Base-by-base conservation (phyloP, 306 rosid species). In the Quercus glauca region DNA sequence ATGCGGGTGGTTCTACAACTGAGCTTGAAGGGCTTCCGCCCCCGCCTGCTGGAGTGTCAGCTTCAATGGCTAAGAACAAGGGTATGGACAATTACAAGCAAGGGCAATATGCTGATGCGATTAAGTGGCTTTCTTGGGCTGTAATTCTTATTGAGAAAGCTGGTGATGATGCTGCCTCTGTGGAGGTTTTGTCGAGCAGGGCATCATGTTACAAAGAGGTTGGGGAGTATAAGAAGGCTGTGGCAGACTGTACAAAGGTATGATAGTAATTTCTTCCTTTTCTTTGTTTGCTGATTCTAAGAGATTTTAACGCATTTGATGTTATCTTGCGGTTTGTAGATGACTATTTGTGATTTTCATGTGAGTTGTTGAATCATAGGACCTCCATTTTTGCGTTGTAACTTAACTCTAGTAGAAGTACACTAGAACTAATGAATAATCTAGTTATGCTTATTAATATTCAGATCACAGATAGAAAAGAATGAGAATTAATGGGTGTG, bases 171-270 rank as follows among this genome's bases (percentile, higher is more conserved):
- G 85, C 86, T 6, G 87, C 83, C 41, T 3, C 85, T 1, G 67
- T 25, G 6, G 98, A 96, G 79, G 97, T 93, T 70, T 85, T 96
- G 87, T 89, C 98, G 0, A 90, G 92, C 87, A 85, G 99, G 83
- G 98, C 99, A 81, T 96, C 99, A 0, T 93, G 99, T 88, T 96
- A 91, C 84, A 96, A 96, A 86, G 99, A 96, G 86, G 99, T 96
- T 29, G 97, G 99, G 60, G 97, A 93, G 89, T 96, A 93, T 84
- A 96, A 96, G 88, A 95, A 96, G 82, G 98, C 98, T 5, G 99
- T 96, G 76, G 97, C 92, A 4, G 99, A 96, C 81, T 96, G 99
- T 87, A 89, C 99, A 45, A 90, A 88, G 99, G 99, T 96, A 90
- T 73, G 3, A 23, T 75, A 12, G 20, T 77, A 23, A 53, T 64